These are phyloP conservation scores for Chrysanthemum makinoi DNA, from an alignment of 129 eudicot species.

Conservation along the genomic window DNA sequence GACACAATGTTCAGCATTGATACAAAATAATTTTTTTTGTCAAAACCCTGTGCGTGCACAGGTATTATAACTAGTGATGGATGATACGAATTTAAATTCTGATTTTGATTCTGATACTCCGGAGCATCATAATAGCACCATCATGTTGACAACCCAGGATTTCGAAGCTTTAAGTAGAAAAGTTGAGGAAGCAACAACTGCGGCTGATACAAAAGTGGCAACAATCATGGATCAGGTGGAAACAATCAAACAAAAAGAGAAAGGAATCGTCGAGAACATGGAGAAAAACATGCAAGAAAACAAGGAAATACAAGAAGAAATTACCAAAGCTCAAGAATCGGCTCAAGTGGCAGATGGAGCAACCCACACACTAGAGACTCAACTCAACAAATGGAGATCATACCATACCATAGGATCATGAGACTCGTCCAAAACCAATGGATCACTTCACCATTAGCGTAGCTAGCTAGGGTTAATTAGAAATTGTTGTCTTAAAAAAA, in stretches of 20 bases:
- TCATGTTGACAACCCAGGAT: constrained; percentile 49
- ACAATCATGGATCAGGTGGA: constrained; percentile 63
- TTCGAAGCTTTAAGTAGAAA: constrained; percentile 55
- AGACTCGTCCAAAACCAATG: constrained; percentile 39
- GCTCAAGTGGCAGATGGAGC: constrained; percentile 79
- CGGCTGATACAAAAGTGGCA: constrained; percentile 66
- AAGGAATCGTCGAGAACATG: constrained; percentile 44
- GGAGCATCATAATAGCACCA: constrained; percentile 25
- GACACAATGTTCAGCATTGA: no score
- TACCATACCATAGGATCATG: constrained; percentile 58
- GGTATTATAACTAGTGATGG: no score
- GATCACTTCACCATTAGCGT: no score
- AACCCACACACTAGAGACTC: constrained; percentile 47
- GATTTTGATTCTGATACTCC: background rate
- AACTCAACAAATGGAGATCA: constrained; percentile 51
- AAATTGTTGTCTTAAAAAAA: no score
- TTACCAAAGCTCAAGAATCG: constrained; percentile 53
- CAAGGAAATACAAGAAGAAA: constrained; percentile 50
- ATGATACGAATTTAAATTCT: background rate
- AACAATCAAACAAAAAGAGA: constrained; percentile 50
- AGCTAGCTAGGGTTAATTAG: no score
- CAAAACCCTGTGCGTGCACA: no score
- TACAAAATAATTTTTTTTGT: no score
- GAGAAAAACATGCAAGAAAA: constrained; percentile 51
- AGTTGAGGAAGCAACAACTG: constrained; percentile 37